A percentile compares a stretch with the other conserved stretches of the same genome.
Evolutionary conservation across 805 yeast genomes (phyloP).

Genomic region (Clavispora santaluciae): DNA sequence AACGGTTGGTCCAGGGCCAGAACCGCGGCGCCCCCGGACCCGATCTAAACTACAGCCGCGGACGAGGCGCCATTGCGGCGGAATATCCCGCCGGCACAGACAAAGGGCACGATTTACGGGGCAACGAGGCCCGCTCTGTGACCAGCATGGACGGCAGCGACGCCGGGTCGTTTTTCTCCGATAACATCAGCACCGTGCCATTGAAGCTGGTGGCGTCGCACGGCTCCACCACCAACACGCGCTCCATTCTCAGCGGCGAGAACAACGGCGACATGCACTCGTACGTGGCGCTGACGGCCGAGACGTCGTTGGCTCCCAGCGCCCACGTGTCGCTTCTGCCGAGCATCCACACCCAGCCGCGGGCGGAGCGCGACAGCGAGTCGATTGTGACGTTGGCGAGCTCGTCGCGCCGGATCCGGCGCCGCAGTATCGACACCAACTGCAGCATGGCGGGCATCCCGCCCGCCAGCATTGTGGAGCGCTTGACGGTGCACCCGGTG

Average conservation of each 20-base stretch:
- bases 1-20: constrained; percentile 35
- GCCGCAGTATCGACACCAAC: constrained; percentile 48
- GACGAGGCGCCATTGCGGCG: not conserved
- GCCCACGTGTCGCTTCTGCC: constrained; percentile 16
- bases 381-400: constrained; percentile 40
- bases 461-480: constrained; percentile 66
- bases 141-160: constrained; percentile 14
- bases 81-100: not conserved
- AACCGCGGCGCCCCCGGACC: constrained; percentile 10
- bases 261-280: constrained; percentile 26
- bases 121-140: constrained; percentile 1
- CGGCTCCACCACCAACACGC: constrained; percentile 34
- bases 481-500: constrained; percentile 34
- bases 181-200: constrained; percentile 46
- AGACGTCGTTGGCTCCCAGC: constrained; percentile 47
- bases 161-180: constrained; percentile 17
- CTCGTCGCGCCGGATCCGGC: constrained; percentile 32
- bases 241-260: constrained; percentile 34
- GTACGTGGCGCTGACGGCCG: constrained; percentile 42
- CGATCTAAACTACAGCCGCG: not conserved
- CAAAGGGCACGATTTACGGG: constrained; percentile 5
- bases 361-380: constrained; percentile 36
- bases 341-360: constrained; percentile 8
- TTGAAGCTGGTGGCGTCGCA: constrained; percentile 41
- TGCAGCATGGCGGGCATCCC: constrained; percentile 67